Conservation (phyloP, 2,329 filamentous ascomycete genomes). For the Botrytis galanthina region DNA sequence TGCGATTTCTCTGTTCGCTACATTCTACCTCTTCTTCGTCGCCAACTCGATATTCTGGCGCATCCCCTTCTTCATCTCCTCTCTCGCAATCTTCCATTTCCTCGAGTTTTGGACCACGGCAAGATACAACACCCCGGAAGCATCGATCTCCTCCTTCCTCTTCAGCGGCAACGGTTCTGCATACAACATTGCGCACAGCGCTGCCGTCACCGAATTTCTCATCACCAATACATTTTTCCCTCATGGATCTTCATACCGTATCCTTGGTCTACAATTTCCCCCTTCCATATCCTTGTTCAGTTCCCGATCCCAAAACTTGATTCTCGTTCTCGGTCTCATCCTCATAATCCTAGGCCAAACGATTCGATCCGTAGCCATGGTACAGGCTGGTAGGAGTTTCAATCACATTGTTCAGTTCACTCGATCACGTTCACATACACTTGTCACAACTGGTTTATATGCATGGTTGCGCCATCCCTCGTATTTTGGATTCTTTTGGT, state of each 20-base stretch:
- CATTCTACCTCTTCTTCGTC: slow-evolving; percentile 30
- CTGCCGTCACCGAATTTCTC: slow-evolving; percentile 71
- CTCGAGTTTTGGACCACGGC: slow-evolving; percentile 94
- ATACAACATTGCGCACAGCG: slow-evolving; percentile 78
- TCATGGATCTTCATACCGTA: background rate
- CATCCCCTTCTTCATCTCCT: slow-evolving; percentile 62
- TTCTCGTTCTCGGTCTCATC: slow-evolving; percentile 56
- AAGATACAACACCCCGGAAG: slow-evolving; percentile 72
- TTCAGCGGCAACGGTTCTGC: slow-evolving; percentile 79
- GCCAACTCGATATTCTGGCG: slow-evolving; percentile 50
- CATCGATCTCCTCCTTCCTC: slow-evolving; percentile 74
- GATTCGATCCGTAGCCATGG: slow-evolving; percentile 81
- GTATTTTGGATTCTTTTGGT: slow-evolving; percentile 99
- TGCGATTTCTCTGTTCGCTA: slow-evolving; percentile 30
- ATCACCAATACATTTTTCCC: slow-evolving; percentile 59
- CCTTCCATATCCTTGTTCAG: slow-evolving; percentile 24
- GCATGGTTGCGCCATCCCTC: slow-evolving; percentile 74
- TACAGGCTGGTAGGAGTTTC: slow-evolving; percentile 84
- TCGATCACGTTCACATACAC: slow-evolving; percentile 64
- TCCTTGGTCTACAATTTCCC: background rate
- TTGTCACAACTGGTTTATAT: slow-evolving; percentile 87
- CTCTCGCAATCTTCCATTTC: slow-evolving; percentile 84
- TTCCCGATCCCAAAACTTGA: slow-evolving; percentile 34
- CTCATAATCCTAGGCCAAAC: slow-evolving; percentile 70
- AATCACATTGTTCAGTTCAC: slow-evolving; percentile 80